A percentile compares a stretch with the other conserved stretches of the same genome.
These are phyloP conservation scores for Torrubiella hemipterigena DNA, from an alignment of 2,329 filamentous ascomycete genomes.

Conservation along the genomic window DNA sequence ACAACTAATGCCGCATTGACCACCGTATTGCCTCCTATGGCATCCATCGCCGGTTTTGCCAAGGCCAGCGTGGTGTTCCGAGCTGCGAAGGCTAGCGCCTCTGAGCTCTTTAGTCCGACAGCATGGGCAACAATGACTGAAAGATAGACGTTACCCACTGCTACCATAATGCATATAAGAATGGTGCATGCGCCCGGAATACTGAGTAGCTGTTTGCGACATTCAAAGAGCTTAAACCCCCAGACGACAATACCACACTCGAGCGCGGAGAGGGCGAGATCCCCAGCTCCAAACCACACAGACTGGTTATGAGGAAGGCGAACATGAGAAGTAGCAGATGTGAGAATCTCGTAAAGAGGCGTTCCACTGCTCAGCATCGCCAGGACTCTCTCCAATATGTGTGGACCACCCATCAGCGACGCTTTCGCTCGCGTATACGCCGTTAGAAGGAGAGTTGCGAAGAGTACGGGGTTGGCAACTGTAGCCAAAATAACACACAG, in stretches of 20 bases:
- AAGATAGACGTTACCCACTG: constrained; percentile 28
- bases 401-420: constrained; percentile 11
- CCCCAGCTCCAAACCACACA: constrained; percentile 32
- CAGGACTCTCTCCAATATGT: constrained; percentile 17
- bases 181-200: constrained; percentile 26
- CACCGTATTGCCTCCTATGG: constrained; percentile 30
- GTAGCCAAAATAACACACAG: constrained; percentile 18
- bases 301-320: constrained; percentile 8
- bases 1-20: constrained; percentile 39
- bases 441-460: constrained; percentile 31
- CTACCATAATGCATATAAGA: constrained; percentile 21
- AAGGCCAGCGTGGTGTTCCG: constrained; percentile 38
- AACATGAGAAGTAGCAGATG: constrained; percentile 7
- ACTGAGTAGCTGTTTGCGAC: constrained; percentile 32
- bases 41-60: constrained; percentile 31
- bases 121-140: constrained; percentile 23
- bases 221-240: constrained; percentile 42
- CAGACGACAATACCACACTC: constrained; percentile 39
- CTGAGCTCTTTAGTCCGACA: constrained; percentile 21
- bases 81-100: constrained; percentile 34
- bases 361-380: constrained; percentile 20
- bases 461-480: constrained; percentile 34
- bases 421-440: constrained; percentile 30
- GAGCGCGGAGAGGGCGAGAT: constrained; percentile 34
- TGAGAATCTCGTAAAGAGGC: constrained; percentile 23